Percentiles rank a stretch among this genome's conserved stretches.
phyloP scores from a whole-genome alignment of 306 rosid species.

The Amphicarpaea edgeworthii region DNA sequence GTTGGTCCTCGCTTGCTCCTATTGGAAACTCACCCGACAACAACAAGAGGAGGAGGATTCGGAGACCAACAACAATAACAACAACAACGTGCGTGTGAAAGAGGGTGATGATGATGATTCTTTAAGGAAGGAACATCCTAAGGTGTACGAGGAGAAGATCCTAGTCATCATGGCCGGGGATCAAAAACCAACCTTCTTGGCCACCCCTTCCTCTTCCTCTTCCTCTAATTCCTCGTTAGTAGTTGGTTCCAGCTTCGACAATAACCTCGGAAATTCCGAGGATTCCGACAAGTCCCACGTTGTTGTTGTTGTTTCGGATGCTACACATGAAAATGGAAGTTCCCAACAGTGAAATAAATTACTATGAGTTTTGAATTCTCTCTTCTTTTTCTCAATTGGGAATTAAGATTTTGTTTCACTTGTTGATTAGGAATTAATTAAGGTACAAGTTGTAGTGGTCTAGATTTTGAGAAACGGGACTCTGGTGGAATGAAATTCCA shows the following conservation, averaged over 20 bases:
- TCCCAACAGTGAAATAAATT: background rate
- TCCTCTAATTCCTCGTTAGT: too few species aligned
- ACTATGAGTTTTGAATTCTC: background rate
- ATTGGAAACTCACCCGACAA: constrained; percentile 47
- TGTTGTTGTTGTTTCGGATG: background rate
- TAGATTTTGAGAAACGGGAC: background rate
- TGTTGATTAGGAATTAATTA: background rate
- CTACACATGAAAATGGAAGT: background rate
- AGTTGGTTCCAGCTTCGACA: background rate
- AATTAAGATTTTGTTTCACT: background rate
- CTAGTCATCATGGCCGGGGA: constrained; percentile 92
- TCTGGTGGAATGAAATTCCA: background rate
- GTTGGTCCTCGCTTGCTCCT: constrained; percentile 72
- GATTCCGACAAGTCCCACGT: background rate
- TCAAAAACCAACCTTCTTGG: constrained; percentile 74
- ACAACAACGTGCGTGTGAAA: background rate
- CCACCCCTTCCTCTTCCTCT: constrained; percentile 55
- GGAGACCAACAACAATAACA: constrained; percentile 49
- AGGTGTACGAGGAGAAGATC: constrained; percentile 61
- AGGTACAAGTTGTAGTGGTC: background rate
- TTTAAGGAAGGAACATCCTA: constrained; percentile 19
- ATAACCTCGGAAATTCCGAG: background rate
- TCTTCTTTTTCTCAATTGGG: background rate
- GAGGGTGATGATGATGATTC: constrained; percentile 35
- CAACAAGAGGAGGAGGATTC: too few species aligned